Conservation (phyloP, 1,139 yeast genomes). For the Hansenula sp. region DNA sequence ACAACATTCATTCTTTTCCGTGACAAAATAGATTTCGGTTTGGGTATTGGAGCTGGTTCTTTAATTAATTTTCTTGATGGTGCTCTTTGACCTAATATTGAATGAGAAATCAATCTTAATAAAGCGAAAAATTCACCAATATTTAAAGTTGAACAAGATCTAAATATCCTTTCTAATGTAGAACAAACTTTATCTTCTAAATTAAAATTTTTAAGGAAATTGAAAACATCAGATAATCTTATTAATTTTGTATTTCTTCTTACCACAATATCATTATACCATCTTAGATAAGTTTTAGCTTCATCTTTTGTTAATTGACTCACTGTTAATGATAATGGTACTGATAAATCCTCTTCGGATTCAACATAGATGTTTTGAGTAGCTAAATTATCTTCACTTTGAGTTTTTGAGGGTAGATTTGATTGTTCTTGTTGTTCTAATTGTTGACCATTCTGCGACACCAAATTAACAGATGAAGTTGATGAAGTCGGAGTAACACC, state of each 20-base stretch:
- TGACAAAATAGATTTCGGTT: conserved; percentile 63
- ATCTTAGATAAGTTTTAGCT: conserved; percentile 66
- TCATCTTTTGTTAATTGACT: conserved; percentile 62
- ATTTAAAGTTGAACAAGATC: conserved; percentile 49
- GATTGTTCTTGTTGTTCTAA: background rate
- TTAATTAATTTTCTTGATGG: conserved; percentile 50
- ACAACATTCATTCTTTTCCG: conserved; percentile 46
- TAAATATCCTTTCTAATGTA: conserved; percentile 45
- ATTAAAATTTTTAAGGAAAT: conserved; percentile 57
- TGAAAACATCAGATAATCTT: conserved; percentile 57
- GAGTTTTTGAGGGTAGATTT: background rate
- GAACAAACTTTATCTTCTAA: conserved; percentile 40
- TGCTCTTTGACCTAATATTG: conserved; percentile 23
- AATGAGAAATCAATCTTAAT: conserved; percentile 58
- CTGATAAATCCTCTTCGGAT: conserved; percentile 20
- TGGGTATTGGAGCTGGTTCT: conserved; percentile 54
- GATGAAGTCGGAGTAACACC: conserved; percentile 25
- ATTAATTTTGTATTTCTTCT: conserved; percentile 53
- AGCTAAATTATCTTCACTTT: background rate
- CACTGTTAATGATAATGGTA: conserved; percentile 59
- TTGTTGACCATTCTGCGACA: background rate
- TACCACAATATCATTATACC: conserved; percentile 70
- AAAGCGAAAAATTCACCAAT: conserved; percentile 77
- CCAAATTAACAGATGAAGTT: conserved; percentile 13
- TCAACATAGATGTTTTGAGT: conserved; percentile 4